Percentiles rank a stretch among this genome's conserved stretches.
phyloP scores from a whole-genome alignment of 2,329 filamentous ascomycete genomes.

The Apiospora pterosperma region DNA sequence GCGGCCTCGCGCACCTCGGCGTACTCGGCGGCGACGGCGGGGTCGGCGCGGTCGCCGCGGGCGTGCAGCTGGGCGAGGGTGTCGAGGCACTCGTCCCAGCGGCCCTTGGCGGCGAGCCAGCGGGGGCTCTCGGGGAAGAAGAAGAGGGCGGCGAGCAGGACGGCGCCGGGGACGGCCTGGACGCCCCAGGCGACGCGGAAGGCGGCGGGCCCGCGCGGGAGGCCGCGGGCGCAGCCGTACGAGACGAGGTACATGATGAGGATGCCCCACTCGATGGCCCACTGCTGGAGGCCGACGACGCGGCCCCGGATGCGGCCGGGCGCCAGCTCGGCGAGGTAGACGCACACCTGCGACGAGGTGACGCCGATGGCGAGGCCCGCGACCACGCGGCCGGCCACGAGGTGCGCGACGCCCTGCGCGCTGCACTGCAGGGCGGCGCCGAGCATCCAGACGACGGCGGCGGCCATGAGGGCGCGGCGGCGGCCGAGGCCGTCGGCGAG shows the following conservation, averaged over 20 bases:
- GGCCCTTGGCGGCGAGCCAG: conserved; percentile 48
- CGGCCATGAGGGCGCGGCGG: conserved; percentile 35
- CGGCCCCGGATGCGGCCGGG: conserved; percentile 54
- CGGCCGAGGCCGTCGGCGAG: conserved; percentile 43
- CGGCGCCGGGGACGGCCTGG: conserved; percentile 31
- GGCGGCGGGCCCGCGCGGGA: conserved; percentile 45
- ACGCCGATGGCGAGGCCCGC: conserved; percentile 62
- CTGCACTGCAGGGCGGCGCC: conserved; percentile 56
- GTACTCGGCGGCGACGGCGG: conserved; percentile 42
- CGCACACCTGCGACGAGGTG: conserved; percentile 60
- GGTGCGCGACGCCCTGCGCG: conserved; percentile 50
- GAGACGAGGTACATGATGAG: conserved; percentile 66
- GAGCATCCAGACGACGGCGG: conserved; percentile 44
- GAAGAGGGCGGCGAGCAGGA: conserved; percentile 52
- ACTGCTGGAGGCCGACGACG: conserved; percentile 68
- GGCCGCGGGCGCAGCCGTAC: conserved; percentile 56
- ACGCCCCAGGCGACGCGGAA: conserved; percentile 62
- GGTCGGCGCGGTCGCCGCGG: conserved; percentile 30
- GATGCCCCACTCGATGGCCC: conserved; percentile 64
- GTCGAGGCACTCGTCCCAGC: conserved; percentile 31
- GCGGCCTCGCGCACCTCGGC: conserved; percentile 29
- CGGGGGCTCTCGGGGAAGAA: conserved; percentile 57
- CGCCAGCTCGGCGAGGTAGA: conserved; percentile 64
- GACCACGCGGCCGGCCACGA: conserved; percentile 51
- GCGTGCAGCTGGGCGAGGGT: conserved; percentile 14